Evolutionary conservation across 2,329 filamentous ascomycete species (phyloP), one percentile per base, ranked within the genome.

Genomic region (Penicillium sumatraense): DNA sequence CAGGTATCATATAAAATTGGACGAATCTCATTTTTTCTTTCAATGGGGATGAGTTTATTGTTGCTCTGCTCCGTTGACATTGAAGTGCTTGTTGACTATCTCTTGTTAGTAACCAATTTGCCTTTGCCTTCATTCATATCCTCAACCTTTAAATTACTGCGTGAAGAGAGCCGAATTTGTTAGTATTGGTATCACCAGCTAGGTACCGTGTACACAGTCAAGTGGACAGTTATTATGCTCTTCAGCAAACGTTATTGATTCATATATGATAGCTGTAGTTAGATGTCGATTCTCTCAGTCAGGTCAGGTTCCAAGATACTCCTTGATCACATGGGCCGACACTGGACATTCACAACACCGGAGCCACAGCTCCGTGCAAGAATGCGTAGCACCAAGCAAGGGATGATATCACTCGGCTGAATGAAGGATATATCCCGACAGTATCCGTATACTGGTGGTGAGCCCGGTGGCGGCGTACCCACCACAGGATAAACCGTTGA

Each of bases 171-270:
- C 33, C n/a, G 14, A 16, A 3, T 38, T 20, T 20, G 35, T 21
- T 38, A 20, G 16, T 33, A 13, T 33, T 33, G 29, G 29, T 49
- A 29, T 46, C 24, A 46, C 42, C 24, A 46, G 42, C 42, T 46
- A 46, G 42, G 42, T 31, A 46, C 26, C 13, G 42, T 46, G 26
- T 46, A 46, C 42, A 31, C 42, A 46, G 42, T 31, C 18, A 46
- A 46, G 42, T 31, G 42, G 3, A 46, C 42, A 46, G 42, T 20
- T 23, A 11, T 4, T 9, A 46, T 46, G 42, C 42, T 27, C 6
- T 11, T n/a, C n/a, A 14, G 29, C 29, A 33, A 33, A 33, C 6
- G 29, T 7, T 33, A 33, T 33, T 33, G 29, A 33, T 8, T 33
- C 29, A 33, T 33, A 13, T 33, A 33, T n/a, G 29, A 8, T 33